Percentiles rank a stretch among this genome's conserved stretches.
Conservation (phyloP, 169 alveolate species). For the Plasmodium chabaudi region DNA sequence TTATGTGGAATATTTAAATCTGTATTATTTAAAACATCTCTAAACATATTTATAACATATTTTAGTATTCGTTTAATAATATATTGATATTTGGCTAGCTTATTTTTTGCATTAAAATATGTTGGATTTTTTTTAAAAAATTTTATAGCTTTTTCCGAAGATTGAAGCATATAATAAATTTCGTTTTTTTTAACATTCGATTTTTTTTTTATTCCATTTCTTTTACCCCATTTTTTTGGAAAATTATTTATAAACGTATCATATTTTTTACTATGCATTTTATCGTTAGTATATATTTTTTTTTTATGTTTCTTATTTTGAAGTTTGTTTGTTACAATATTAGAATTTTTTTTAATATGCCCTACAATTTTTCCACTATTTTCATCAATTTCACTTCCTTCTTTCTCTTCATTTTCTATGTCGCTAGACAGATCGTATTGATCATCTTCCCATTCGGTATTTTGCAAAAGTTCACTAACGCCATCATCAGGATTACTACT, state of each 20-base stretch:
- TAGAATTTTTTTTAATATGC: background rate
- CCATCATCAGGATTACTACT: conserved; percentile 7
- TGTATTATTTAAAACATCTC: conserved; percentile 66
- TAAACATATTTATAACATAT: conserved; percentile 54
- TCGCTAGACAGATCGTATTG: background rate
- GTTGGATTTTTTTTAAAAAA: conserved; percentile 56
- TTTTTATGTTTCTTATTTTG: background rate
- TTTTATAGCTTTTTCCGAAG: conserved; percentile 69
- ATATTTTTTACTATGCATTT: background rate
- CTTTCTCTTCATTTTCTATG: background rate
- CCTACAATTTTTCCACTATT: too few relatives aligned
- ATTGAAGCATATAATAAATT: conserved; percentile 52
- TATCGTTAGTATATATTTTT: background rate
- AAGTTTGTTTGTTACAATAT: background rate
- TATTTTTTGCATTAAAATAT: conserved; percentile 40
- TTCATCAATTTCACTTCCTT: background rate
- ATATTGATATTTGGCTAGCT: conserved; percentile 49
- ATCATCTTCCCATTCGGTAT: conserved; percentile 15
- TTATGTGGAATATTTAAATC: conserved; percentile 39
- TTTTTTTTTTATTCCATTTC: conserved; percentile 2
- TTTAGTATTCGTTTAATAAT: conserved; percentile 60
- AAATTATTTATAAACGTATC: background rate
- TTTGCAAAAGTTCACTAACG: background rate
- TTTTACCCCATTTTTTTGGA: background rate
- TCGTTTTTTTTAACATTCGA: conserved; percentile 26